Conservation (phyloP, 345 rosid species). For the Aegle marmelos region DNA sequence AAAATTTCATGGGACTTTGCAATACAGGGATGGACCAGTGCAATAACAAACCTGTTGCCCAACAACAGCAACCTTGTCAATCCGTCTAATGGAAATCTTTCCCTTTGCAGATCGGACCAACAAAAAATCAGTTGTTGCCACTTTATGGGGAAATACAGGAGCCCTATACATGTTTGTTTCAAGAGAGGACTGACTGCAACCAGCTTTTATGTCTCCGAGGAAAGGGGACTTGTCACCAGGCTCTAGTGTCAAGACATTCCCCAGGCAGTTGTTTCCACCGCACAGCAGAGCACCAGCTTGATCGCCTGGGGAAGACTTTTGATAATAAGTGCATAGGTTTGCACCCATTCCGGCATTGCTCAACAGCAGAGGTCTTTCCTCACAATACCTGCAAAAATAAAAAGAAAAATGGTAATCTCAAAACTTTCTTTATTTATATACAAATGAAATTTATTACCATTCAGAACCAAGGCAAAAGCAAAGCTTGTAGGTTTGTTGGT, state of each 20-base stretch:
- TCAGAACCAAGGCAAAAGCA: not conserved
- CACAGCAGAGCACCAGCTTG: constrained; percentile 57
- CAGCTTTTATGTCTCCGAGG: constrained; percentile 85
- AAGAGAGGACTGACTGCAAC: constrained; percentile 79
- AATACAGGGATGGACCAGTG: not conserved
- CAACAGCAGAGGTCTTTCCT: constrained; percentile 89
- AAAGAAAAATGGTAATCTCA: not conserved
- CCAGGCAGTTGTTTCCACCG: constrained; percentile 57
- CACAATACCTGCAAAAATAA: constrained; percentile 65
- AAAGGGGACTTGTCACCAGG: constrained; percentile 92
- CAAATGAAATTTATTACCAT: not conserved
- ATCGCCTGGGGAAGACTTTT: constrained; percentile 71
- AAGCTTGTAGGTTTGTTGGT: not conserved
- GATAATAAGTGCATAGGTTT: constrained; percentile 85
- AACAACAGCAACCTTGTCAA: constrained; percentile 81
- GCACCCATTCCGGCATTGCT: constrained; percentile 98
- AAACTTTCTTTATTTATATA: constrained; percentile 3
- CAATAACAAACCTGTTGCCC: constrained; percentile 84
- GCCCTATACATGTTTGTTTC: constrained; percentile 96
- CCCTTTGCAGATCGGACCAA: constrained; percentile 94
- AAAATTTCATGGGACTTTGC: not conserved
- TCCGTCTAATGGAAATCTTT: constrained; percentile 88
- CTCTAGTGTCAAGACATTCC: constrained; percentile 70
- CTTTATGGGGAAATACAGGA: constrained; percentile 81
- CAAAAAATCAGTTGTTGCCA: constrained; percentile 80